A percentile compares a stretch with the other conserved stretches of the same genome.
phyloP scores from a whole-genome alignment of 2,329 filamentous ascomycete genomes.

The Fusarium tricinctum region DNA sequence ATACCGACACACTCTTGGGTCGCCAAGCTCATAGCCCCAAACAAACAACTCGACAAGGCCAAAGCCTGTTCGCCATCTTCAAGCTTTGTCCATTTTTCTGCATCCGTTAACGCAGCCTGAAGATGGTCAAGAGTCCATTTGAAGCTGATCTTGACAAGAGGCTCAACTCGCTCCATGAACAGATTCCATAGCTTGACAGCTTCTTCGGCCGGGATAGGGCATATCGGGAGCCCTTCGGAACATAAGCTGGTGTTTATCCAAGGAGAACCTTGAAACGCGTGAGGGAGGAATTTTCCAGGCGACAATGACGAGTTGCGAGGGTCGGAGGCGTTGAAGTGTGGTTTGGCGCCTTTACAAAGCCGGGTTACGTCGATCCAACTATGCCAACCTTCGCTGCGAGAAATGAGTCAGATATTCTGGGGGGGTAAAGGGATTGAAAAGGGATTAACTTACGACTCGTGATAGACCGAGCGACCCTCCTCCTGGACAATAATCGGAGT shows the following conservation, averaged over 20 bases:
- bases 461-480: constrained; percentile 18
- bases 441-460: constrained; percentile 16
- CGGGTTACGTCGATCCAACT: constrained; percentile 14
- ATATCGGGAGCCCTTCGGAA: not conserved
- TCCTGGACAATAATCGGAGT: constrained; percentile 26
- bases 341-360: constrained; percentile 13
- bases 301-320: constrained; percentile 21
- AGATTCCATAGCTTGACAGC: constrained; percentile 7
- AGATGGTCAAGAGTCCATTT: constrained; percentile 11
- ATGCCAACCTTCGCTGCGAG: constrained; percentile 20
- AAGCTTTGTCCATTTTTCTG: constrained; percentile 7
- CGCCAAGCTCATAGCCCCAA: constrained; percentile 9
- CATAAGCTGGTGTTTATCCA: not conserved
- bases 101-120: not conserved
- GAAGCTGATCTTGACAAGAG: constrained; percentile 31
- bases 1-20: constrained; percentile 1
- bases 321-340: not conserved
- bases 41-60: constrained; percentile 15
- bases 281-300: constrained; percentile 14
- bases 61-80: constrained; percentile 3
- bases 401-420: not conserved
- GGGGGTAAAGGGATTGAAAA: not conserved
- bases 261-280: constrained; percentile 25
- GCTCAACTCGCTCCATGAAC: constrained; percentile 28
- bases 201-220: not conserved